Conservation (phyloP, 2,329 filamentous ascomycete genomes). For the Exophiala aquamarina region DNA sequence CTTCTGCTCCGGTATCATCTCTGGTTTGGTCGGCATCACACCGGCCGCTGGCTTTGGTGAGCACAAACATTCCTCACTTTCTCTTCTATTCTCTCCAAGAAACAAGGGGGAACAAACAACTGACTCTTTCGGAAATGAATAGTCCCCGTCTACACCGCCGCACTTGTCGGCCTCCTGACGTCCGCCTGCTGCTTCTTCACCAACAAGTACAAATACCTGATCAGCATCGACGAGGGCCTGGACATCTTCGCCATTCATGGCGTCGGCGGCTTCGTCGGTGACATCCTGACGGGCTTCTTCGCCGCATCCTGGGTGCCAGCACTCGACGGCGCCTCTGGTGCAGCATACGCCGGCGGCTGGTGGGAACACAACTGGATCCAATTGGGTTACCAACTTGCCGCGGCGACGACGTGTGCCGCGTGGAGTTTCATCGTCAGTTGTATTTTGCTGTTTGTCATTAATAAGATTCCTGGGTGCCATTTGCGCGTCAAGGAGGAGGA, state of each 20-base stretch:
- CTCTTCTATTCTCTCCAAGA: not conserved
- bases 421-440: slow-evolving; percentile 57
- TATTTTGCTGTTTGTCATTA: slow-evolving; percentile 55
- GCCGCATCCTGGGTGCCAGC: slow-evolving; percentile 50
- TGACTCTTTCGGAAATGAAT: not conserved
- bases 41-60: slow-evolving; percentile 54
- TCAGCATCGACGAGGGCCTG: slow-evolving; percentile 57
- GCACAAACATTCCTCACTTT: slow-evolving; percentile 3
- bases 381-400: slow-evolving; percentile 58
- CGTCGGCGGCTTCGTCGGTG: slow-evolving; percentile 57
- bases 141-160: slow-evolving; percentile 39
- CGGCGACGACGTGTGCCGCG: slow-evolving; percentile 52
- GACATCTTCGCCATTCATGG: slow-evolving; percentile 62
- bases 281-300: slow-evolving; percentile 58
- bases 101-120: too few species aligned
- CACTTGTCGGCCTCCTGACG: slow-evolving; percentile 55
- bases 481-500: slow-evolving; percentile 57
- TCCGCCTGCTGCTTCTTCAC: slow-evolving; percentile 48
- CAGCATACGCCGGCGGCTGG: slow-evolving; percentile 50
- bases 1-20: slow-evolving; percentile 56
- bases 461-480: slow-evolving; percentile 58
- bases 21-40: slow-evolving; percentile 59
- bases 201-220: slow-evolving; percentile 50
- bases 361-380: slow-evolving; percentile 54
- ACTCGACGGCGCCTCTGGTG: slow-evolving; percentile 51